These are phyloP conservation scores for Suillus clintonianus DNA, from an alignment of 768 basidiomycete species.

Conservation along the genomic window DNA sequence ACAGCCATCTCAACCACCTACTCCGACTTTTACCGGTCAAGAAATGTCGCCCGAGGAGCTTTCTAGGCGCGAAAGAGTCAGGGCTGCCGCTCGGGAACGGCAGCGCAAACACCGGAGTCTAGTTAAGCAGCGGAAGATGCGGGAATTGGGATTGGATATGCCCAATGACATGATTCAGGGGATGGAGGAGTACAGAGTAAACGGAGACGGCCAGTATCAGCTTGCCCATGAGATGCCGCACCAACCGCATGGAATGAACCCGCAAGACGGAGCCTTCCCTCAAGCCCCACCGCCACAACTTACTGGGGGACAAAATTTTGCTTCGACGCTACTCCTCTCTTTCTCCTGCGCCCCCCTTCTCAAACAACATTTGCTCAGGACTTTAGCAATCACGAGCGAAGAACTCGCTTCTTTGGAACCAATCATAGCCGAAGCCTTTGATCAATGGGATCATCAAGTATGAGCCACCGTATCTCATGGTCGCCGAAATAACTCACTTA, in stretches of 20 bases:
- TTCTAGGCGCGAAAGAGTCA: constrained; percentile 67
- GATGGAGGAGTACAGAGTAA: constrained; percentile 68
- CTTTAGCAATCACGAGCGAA: constrained; percentile 73
- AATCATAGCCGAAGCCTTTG: constrained; percentile 82
- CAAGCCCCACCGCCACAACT: constrained; percentile 45
- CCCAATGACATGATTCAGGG: constrained; percentile 67
- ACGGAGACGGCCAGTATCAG: constrained; percentile 42
- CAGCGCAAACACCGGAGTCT: constrained; percentile 81
- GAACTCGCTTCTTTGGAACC: constrained; percentile 79
- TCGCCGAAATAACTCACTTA: not conserved
- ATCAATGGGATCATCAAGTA: constrained; percentile 84
- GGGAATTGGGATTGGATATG: constrained; percentile 82
- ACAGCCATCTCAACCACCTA: constrained; percentile 28
- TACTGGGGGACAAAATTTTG: constrained; percentile 75
- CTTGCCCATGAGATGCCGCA: constrained; percentile 38
- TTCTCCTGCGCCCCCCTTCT: constrained; percentile 74
- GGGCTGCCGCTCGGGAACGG: constrained; percentile 76
- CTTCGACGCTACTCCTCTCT: constrained; percentile 73
- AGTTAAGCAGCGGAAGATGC: constrained; percentile 79
- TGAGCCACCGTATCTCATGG: constrained; percentile 22
- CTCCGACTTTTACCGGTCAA: constrained; percentile 27
- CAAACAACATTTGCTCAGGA: constrained; percentile 74
- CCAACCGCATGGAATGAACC: constrained; percentile 35
- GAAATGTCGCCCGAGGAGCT: constrained; percentile 64
- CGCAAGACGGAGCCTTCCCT: constrained; percentile 64